These are phyloP conservation scores for Tetraselmis chui DNA, from an alignment of 139 green algal species.

Conservation along the genomic window DNA sequence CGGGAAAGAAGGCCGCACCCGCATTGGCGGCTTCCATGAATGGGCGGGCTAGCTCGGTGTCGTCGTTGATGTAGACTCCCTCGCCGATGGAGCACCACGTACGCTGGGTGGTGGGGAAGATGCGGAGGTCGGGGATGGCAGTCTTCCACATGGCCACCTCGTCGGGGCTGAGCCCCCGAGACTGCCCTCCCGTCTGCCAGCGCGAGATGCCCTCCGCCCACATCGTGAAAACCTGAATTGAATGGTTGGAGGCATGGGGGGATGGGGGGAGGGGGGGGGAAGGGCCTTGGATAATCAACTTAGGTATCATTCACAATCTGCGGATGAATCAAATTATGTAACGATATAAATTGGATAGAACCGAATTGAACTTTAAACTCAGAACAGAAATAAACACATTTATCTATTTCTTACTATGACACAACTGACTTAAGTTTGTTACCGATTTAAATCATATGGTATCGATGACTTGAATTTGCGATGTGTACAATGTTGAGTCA, in stretches of 20 bases:
- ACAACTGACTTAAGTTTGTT: too few species aligned
- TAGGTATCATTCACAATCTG: background rate
- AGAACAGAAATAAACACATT: too few species aligned
- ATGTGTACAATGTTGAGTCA: too few species aligned
- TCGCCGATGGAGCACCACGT: background rate
- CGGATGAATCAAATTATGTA: background rate
- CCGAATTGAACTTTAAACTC: too few species aligned
- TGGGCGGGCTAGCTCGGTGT: background rate
- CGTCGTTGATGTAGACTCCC: background rate
- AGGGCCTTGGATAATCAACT: too few species aligned
- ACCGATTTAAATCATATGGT: too few species aligned
- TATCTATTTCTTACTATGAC: too few species aligned
- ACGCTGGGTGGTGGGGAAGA: background rate
- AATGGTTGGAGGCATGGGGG: too few species aligned
- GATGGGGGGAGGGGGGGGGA: too few species aligned
- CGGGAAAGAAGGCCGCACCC: too few species aligned
- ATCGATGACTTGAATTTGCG: too few species aligned
- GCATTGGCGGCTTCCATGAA: background rate
- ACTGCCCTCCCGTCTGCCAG: background rate
- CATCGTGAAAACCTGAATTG: background rate
- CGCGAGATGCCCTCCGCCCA: background rate
- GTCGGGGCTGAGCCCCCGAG: background rate
- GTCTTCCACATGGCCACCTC: background rate
- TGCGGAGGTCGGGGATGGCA: background rate
- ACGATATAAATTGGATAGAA: too few species aligned